Conservation (phyloP, 177 flowering plant species). For the Vitis hybrid region DNA sequence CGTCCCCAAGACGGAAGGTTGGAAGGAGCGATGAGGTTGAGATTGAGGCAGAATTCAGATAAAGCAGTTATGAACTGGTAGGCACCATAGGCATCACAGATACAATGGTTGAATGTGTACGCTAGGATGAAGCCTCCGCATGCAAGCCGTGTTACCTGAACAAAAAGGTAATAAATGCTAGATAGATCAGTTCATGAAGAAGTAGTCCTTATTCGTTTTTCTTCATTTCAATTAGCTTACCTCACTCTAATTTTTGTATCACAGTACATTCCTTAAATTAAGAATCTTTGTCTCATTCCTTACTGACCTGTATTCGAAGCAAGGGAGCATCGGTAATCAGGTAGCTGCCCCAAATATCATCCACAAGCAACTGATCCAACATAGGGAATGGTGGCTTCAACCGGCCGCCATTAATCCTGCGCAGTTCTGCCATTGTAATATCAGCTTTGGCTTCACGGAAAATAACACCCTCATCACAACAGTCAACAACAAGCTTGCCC, state of each 20-base stretch:
- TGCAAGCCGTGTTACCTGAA: constrained; percentile 23
- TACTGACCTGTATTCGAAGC: constrained; percentile 27
- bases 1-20: constrained; percentile 23
- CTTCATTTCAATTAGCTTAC: no score
- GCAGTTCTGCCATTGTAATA: constrained; percentile 15
- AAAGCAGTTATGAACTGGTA: constrained; percentile 18
- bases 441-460: constrained; percentile 19
- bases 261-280: background rate
- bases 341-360: constrained; percentile 27
- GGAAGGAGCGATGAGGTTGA: constrained; percentile 11
- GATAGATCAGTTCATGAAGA: no score
- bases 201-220: no score
- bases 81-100: constrained; percentile 29
- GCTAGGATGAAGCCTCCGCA: constrained; percentile 35
- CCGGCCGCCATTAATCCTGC: constrained; percentile 4
- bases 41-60: no score
- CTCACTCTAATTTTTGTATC: no score
- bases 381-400: constrained; percentile 26
- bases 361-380: constrained; percentile 23
- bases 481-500: constrained; percentile 33
- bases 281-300: background rate
- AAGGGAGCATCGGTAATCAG: constrained; percentile 25
- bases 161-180: no score
- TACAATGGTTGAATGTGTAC: constrained; percentile 34
- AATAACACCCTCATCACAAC: constrained; percentile 28